Conservation (phyloP, 805 yeast species). For the Yarrowia divulgata region DNA sequence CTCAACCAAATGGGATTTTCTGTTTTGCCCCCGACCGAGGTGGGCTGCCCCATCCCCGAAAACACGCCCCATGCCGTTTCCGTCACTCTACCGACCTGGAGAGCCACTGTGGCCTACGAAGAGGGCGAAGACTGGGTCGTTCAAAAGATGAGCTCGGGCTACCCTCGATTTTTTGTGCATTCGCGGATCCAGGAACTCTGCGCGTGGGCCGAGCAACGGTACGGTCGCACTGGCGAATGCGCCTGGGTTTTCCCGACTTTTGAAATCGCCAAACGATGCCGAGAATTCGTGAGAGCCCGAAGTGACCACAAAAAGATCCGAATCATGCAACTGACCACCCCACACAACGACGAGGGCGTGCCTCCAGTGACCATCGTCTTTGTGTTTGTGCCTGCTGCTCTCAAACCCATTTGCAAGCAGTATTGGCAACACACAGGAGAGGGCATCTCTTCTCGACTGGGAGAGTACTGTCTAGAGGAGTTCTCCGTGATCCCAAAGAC, state of each 20-base stretch:
- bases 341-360: conserved; percentile 45
- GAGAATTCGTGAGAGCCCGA: conserved; percentile 68
- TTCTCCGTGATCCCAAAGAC: conserved; percentile 55
- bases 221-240: conserved; percentile 80
- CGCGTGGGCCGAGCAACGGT: conserved; percentile 58
- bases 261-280: conserved; percentile 79
- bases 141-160: conserved; percentile 79
- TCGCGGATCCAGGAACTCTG: conserved; percentile 50
- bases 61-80: conserved; percentile 93
- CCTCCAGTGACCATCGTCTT: conserved; percentile 65
- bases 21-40: conserved; percentile 52
- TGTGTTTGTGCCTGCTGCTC: conserved; percentile 73
- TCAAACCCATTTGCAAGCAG: conserved; percentile 71
- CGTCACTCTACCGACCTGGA: conserved; percentile 95
- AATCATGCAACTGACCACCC: conserved; percentile 75
- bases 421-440: conserved; percentile 99
- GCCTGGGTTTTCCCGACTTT: conserved; percentile 81
- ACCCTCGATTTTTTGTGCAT: conserved; percentile 64
- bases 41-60: conserved; percentile 89
- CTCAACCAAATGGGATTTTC: conserved; percentile 18
- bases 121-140: conserved; percentile 87
- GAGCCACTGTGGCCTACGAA: conserved; percentile 88
- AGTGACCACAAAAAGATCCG: conserved; percentile 54
- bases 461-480: conserved; percentile 74
- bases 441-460: conserved; percentile 90